Percentiles rank a stretch among this genome's conserved stretches.
These are phyloP conservation scores for Arthroderma sp. DNA, from an alignment of 2,329 filamentous ascomycete species.

Conservation along the genomic window DNA sequence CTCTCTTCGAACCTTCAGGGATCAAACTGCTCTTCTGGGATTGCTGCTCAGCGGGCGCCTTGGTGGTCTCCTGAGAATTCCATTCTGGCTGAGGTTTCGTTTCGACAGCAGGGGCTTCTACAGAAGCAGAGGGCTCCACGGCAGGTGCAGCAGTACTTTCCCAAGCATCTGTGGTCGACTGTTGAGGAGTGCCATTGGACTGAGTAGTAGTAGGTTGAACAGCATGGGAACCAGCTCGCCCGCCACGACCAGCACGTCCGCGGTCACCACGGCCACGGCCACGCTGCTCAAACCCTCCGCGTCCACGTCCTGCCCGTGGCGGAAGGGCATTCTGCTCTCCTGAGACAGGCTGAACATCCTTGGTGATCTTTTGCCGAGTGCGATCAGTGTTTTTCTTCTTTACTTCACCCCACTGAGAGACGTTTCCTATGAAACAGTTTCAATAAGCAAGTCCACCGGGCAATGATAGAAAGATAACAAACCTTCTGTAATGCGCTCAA, in stretches of 20 bases:
- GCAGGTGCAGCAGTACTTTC: slow-evolving; percentile 15
- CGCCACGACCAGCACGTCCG: slow-evolving; percentile 37
- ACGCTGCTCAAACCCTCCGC: slow-evolving; percentile 37
- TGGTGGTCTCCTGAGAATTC: not conserved
- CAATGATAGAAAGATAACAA: slow-evolving; percentile 8
- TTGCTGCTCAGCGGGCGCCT: slow-evolving; percentile 14
- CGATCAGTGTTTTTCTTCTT: slow-evolving; percentile 41
- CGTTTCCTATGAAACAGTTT: slow-evolving; percentile 29
- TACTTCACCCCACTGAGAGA: slow-evolving; percentile 42
- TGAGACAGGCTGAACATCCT: slow-evolving; percentile 25
- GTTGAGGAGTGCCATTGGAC: slow-evolving; percentile 9
- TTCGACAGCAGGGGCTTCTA: slow-evolving; percentile 15
- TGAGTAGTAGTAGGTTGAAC: slow-evolving; percentile 24
- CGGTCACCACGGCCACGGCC: slow-evolving; percentile 38
- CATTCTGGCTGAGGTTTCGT: not conserved
- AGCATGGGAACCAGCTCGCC: slow-evolving; percentile 31
- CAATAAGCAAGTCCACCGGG: not conserved
- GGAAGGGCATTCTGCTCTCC: slow-evolving; percentile 26
- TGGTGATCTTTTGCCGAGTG: slow-evolving; percentile 33
- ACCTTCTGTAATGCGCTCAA: slow-evolving; percentile 43
- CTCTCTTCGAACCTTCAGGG: slow-evolving; percentile 33
- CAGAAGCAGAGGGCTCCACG: slow-evolving; percentile 15
- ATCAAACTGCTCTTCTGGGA: slow-evolving; percentile 25
- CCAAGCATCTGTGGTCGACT: slow-evolving; percentile 10
- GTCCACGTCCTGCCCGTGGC: slow-evolving; percentile 34